These are phyloP conservation scores for Cyanophora paradoxa DNA, from an alignment of 78 protist genomes.

Conservation along the genomic window DNA sequence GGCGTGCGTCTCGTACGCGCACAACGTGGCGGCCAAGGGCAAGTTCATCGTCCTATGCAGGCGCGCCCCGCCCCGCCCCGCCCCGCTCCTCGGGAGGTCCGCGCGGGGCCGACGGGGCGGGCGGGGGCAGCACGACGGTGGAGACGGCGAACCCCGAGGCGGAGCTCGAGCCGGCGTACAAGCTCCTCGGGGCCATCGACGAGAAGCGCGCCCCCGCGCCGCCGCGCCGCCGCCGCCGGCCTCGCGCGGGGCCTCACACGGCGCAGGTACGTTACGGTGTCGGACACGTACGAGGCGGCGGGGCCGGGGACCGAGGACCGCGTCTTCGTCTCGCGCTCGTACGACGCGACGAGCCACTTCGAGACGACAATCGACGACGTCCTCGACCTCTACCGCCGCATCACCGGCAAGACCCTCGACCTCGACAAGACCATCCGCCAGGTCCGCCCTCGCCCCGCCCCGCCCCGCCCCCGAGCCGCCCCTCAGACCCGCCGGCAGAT, in stretches of 20 bases:
- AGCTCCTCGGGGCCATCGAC: slow-evolving; percentile 71
- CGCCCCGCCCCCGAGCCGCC: too few relatives aligned
- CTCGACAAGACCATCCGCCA: neutral
- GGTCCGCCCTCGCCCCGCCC: neutral
- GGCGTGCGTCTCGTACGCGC: slow-evolving; percentile 58
- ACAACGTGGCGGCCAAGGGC: slow-evolving; percentile 85
- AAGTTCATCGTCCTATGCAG: slow-evolving; percentile 91
- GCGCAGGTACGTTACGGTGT: neutral
- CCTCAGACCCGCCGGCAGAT: too few relatives aligned
- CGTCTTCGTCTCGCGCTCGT: slow-evolving; percentile 52
- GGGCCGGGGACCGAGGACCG: neutral
- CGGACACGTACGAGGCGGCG: neutral
- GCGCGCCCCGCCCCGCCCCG: too few relatives aligned
- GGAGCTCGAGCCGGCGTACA: slow-evolving; percentile 84
- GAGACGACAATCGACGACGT: slow-evolving; percentile 75
- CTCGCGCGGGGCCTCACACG: too few relatives aligned
- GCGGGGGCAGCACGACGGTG: too few relatives aligned
- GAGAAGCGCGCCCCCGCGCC: slow-evolving; percentile 13
- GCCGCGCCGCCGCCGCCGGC: too few relatives aligned
- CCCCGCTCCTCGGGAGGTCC: too few relatives aligned
- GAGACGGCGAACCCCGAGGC: slow-evolving; percentile 83
- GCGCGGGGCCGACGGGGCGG: too few relatives aligned
- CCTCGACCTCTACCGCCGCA: slow-evolving; percentile 46
- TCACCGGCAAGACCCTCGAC: slow-evolving; percentile 1
- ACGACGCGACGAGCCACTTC: slow-evolving; percentile 86